Evolutionary conservation across 1,139 yeast species (phyloP).

Genomic region (Kodamaea derodonti): DNA sequence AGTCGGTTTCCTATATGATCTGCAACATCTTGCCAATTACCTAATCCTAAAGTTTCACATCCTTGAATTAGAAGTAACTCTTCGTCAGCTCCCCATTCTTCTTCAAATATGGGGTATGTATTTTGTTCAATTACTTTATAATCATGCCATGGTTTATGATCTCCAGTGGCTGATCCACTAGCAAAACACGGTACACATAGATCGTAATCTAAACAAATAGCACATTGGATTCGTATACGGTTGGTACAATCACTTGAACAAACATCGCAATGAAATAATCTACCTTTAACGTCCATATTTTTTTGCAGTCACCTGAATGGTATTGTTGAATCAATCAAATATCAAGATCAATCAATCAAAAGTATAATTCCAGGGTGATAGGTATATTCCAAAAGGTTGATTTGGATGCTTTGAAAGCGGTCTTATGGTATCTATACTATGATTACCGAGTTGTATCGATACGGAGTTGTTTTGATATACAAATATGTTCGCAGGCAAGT

Average conservation of each 20-base stretch:
- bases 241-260: slow-evolving; percentile 94
- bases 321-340: slow-evolving; percentile 2
- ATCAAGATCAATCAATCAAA: slow-evolving; percentile 3
- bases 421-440: neutral
- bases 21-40: slow-evolving; percentile 96
- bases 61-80: slow-evolving; percentile 87
- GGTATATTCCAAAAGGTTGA: neutral
- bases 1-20: slow-evolving; percentile 92
- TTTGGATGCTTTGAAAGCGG: neutral
- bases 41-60: slow-evolving; percentile 85
- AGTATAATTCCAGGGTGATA: neutral
- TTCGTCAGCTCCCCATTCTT: slow-evolving; percentile 98
- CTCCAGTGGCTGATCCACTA: slow-evolving; percentile 73
- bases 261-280: slow-evolving; percentile 85
- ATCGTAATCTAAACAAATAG: slow-evolving; percentile 89
- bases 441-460: neutral
- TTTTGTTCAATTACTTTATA: slow-evolving; percentile 91
- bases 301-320: neutral
- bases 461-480: neutral
- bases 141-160: slow-evolving; percentile 93
- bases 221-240: slow-evolving; percentile 86
- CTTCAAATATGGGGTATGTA: slow-evolving; percentile 86
- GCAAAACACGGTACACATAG: slow-evolving; percentile 96
- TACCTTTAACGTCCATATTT: slow-evolving; percentile 25
- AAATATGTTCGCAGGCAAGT: neutral